Evolutionary conservation across 2,329 filamentous ascomycete species (phyloP).

Genomic region (Aspergillus felis): DNA sequence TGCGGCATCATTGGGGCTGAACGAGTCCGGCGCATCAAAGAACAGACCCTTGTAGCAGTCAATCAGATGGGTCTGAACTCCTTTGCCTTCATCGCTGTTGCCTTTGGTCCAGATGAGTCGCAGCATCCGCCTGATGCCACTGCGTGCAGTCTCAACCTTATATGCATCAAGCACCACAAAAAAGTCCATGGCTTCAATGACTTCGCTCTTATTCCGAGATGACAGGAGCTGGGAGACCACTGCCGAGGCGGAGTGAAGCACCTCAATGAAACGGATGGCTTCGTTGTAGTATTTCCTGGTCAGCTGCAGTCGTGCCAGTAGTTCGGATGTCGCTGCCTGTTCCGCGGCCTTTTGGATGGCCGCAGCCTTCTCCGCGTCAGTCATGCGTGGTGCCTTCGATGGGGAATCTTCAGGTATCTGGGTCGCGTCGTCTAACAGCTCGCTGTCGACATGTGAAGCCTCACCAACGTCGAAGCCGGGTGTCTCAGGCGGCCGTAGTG

Average conservation of each 20-base stretch:
- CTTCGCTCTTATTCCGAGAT: constrained; percentile 95
- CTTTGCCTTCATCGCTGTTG: constrained; percentile 98
- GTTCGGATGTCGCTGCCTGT: constrained; percentile 83
- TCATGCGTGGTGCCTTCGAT: constrained; percentile 65
- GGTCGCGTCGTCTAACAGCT: constrained; percentile 83
- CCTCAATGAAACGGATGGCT: constrained; percentile 87
- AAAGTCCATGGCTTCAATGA: constrained; percentile 98
- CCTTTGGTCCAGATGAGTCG: constrained; percentile 98
- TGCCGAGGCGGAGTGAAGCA: constrained; percentile 76
- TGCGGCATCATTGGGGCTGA: constrained; percentile 82
- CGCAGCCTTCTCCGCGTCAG: constrained; percentile 70
- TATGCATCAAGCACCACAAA: constrained; percentile 94
- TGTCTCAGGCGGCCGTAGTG: constrained; percentile 69
- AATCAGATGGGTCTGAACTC: constrained; percentile 92
- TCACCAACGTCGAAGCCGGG: constrained; percentile 67
- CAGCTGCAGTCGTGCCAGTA: constrained; percentile 80
- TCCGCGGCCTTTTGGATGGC: constrained; percentile 76
- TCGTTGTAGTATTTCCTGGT: constrained; percentile 91
- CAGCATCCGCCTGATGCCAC: constrained; percentile 91
- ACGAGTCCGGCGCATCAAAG: constrained; percentile 88
- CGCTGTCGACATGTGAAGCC: constrained; percentile 69
- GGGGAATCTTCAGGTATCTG: constrained; percentile 65
- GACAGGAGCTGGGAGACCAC: constrained; percentile 83
- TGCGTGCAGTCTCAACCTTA: constrained; percentile 88
- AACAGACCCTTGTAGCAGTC: constrained; percentile 95